phyloP scores from a whole-genome alignment of 768 basidiomycete species.

The Termitomyces heimii region DNA sequence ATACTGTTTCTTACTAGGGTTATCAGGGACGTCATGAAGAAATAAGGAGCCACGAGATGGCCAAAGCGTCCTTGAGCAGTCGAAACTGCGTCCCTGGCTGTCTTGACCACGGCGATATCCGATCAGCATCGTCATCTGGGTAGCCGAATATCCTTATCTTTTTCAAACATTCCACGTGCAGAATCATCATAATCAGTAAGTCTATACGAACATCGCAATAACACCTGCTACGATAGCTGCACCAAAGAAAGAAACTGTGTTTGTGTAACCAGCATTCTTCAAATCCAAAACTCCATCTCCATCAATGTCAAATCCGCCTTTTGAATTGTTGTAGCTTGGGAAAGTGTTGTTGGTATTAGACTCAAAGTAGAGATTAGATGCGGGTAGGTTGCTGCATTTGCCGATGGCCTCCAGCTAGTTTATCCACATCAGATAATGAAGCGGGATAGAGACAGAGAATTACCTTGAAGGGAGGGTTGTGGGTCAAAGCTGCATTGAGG shows the following conservation, averaged over 20 bases:
- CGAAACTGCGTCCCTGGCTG: not conserved
- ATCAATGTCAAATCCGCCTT: constrained; percentile 29
- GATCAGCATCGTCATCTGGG: constrained; percentile 2
- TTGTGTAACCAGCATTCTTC: constrained; percentile 2
- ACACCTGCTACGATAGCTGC: constrained; percentile 7
- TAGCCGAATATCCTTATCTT: not conserved
- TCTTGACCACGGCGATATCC: constrained; percentile 15
- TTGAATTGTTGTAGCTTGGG: constrained; percentile 41
- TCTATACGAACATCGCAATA: constrained; percentile 8
- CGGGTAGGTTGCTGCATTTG: constrained; percentile 59
- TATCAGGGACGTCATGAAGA: constrained; percentile 35
- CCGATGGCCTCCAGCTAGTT: constrained; percentile 69
- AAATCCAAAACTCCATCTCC: constrained; percentile 32
- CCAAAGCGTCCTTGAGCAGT: not conserved
- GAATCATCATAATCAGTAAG: constrained; percentile 8
- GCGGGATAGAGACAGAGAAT: constrained; percentile 9
- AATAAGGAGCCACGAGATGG: not conserved
- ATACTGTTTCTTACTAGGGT: constrained; percentile 37
- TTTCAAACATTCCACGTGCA: constrained; percentile 9
- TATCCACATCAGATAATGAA: not conserved
- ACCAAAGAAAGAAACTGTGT: constrained; percentile 8
- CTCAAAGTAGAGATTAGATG: constrained; percentile 76
- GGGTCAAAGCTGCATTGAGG: constrained; percentile 65
- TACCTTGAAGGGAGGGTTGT: constrained; percentile 62
- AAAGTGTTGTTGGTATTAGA: constrained; percentile 68